Conservation (phyloP, 2,329 filamentous ascomycete species). For the Aspergillus novofumigatus region DNA sequence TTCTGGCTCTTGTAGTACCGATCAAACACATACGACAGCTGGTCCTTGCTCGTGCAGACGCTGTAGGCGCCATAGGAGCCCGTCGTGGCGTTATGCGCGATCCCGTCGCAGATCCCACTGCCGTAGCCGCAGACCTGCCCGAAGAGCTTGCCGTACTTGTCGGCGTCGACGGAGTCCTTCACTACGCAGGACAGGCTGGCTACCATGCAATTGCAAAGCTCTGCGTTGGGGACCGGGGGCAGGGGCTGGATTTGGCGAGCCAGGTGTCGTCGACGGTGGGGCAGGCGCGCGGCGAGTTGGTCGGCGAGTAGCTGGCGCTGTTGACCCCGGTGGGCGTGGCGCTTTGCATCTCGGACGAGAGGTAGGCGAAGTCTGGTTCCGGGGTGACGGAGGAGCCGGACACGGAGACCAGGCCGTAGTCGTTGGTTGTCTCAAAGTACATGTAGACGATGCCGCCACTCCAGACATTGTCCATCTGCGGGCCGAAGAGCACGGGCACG, state of each 20-base stretch:
- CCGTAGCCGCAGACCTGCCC: constrained; percentile 38
- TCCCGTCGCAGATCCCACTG: constrained; percentile 36
- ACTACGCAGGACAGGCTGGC: constrained; percentile 66
- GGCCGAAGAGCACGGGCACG: constrained; percentile 72
- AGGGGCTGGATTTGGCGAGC: constrained; percentile 59
- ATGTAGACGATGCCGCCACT: constrained; percentile 98
- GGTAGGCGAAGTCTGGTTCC: constrained; percentile 68
- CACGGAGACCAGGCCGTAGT: constrained; percentile 68
- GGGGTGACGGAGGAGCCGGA: constrained; percentile 60
- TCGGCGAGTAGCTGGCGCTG: constrained; percentile 65
- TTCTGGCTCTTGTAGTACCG: constrained; percentile 41
- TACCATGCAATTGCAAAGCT: constrained; percentile 81
- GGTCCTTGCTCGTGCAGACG: constrained; percentile 41
- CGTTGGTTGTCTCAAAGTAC: constrained; percentile 89
- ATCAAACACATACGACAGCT: constrained; percentile 44
- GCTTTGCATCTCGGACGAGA: constrained; percentile 66
- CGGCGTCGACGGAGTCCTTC: constrained; percentile 32
- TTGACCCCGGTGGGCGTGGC: constrained; percentile 64
- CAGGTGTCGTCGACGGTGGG: constrained; percentile 63
- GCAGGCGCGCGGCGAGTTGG: constrained; percentile 67
- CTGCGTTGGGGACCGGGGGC: constrained; percentile 72
- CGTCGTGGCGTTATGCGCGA: constrained; percentile 35
- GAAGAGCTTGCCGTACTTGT: constrained; percentile 56
- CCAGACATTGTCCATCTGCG: constrained; percentile 80
- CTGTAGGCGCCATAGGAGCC: constrained; percentile 45